Evolutionary conservation across 2,329 filamentous ascomycete species (phyloP).

Genomic region (Chrysosporium queenslandicum): DNA sequence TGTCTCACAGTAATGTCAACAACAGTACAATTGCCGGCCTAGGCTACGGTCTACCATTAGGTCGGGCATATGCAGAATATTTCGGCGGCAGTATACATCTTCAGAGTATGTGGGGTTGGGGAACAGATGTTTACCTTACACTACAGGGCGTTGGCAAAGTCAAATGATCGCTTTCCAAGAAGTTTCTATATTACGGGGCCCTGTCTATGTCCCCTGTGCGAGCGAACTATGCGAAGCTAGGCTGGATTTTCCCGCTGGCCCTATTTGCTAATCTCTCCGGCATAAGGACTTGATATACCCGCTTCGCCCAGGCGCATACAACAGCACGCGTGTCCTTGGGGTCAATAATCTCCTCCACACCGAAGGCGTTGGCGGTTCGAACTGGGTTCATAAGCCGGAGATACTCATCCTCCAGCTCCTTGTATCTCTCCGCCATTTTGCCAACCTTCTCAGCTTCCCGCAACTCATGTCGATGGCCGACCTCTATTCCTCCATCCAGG

Average conservation of each 20-base stretch:
- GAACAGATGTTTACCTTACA: conserved; percentile 57
- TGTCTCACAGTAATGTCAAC: conserved; percentile 61
- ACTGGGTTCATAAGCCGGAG: conserved; percentile 54
- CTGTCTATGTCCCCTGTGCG: too few relatives aligned
- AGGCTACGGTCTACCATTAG: conserved; percentile 83
- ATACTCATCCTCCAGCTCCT: conserved; percentile 52
- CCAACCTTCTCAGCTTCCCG: conserved; percentile 46
- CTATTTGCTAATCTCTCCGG: conserved; percentile 39
- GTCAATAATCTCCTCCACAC: conserved; percentile 56
- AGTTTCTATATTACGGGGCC: background rate
- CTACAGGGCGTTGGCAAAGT: conserved; percentile 50
- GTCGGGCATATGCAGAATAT: conserved; percentile 91
- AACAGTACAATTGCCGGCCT: conserved; percentile 81
- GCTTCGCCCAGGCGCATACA: conserved; percentile 46
- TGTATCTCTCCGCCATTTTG: conserved; percentile 43
- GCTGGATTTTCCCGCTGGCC: conserved; percentile 35
- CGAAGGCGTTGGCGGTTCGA: conserved; percentile 53
- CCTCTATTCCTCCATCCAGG: conserved; percentile 55
- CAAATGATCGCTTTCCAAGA: conserved; percentile 20
- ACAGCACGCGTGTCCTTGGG: conserved; percentile 49
- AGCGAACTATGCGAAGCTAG: conserved; percentile 31
- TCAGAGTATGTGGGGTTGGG: conserved; percentile 96
- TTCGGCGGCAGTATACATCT: conserved; percentile 91
- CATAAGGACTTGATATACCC: conserved; percentile 48
- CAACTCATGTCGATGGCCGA: conserved; percentile 52